Evolutionary conservation across 192 early-diverging fungal species (phyloP).

Genomic region (Physocladia obscura): DNA sequence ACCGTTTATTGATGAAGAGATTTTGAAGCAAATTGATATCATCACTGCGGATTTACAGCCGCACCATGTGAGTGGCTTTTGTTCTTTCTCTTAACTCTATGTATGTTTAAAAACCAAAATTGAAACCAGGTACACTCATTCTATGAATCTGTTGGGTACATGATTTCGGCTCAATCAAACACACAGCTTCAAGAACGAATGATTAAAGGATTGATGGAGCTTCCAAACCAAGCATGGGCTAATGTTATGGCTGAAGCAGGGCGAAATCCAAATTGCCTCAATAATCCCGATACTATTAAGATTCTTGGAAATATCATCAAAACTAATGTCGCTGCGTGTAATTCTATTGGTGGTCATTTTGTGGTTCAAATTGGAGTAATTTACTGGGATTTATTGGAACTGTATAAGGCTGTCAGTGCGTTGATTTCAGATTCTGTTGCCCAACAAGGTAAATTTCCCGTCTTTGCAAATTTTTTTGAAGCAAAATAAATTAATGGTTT

Average conservation of each 20-base stretch:
- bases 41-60: conserved; percentile 89
- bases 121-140: conserved; percentile 94
- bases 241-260: conserved; percentile 70
- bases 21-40: conserved; percentile 72
- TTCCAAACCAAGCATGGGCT: conserved; percentile 87
- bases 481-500: neutral
- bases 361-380: conserved; percentile 85
- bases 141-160: conserved; percentile 97
- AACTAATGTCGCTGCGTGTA: conserved; percentile 90
- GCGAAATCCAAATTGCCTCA: conserved; percentile 66
- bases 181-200: conserved; percentile 75
- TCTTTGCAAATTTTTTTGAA: conserved; percentile 5
- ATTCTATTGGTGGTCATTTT: conserved; percentile 84
- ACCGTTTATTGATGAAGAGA: conserved; percentile 94
- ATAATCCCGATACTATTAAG: conserved; percentile 79
- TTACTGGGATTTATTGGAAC: conserved; percentile 84
- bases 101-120: too few species aligned
- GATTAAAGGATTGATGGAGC: conserved; percentile 83
- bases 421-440: conserved; percentile 80
- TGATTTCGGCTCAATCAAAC: conserved; percentile 92
- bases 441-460: conserved; percentile 52
- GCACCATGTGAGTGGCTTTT: conserved; percentile 63
- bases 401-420: conserved; percentile 87
- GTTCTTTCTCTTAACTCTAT: neutral
- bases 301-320: conserved; percentile 90